Evolutionary conservation across 164 flowering plant species (phyloP).

Genomic region (Umbilicus rupestris): DNA sequence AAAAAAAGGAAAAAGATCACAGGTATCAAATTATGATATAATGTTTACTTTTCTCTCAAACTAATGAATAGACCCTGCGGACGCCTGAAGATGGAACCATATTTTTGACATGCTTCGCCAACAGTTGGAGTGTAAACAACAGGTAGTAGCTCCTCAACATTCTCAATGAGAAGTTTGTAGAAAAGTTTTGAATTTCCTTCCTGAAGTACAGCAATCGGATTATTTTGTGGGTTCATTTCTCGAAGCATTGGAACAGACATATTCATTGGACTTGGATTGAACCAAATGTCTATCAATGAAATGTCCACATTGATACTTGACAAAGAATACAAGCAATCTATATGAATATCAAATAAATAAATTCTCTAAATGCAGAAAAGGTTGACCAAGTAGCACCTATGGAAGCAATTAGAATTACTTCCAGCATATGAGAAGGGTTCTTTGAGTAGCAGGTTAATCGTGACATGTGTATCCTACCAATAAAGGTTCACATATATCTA

Average conservation of each 20-base stretch:
- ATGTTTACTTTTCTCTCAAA: slow-evolving; percentile 31
- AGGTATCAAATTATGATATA: neutral
- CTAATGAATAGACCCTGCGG: slow-evolving; percentile 45
- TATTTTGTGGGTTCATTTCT: neutral
- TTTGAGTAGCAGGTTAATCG: too few species aligned
- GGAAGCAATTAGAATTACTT: too few species aligned
- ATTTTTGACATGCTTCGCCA: slow-evolving; percentile 49
- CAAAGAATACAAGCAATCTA: too few species aligned
- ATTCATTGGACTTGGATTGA: neutral
- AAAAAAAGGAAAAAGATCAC: neutral
- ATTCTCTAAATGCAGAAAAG: too few species aligned
- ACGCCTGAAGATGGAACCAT: slow-evolving; percentile 35
- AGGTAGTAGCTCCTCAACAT: slow-evolving; percentile 48
- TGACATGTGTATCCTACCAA: too few species aligned
- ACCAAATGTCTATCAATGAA: too few species aligned
- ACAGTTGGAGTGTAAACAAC: slow-evolving; percentile 50
- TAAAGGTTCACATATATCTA: too few species aligned
- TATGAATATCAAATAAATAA: too few species aligned
- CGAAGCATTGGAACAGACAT: neutral
- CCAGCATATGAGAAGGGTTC: neutral
- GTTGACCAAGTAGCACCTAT: too few species aligned
- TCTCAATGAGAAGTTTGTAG: slow-evolving; percentile 40
- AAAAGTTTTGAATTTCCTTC: slow-evolving; percentile 33
- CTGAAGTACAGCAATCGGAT: slow-evolving; percentile 11
- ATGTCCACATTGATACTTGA: too few species aligned